These are phyloP conservation scores for Uronychia setigera DNA, from an alignment of 73 alveolate species.

Conservation along the genomic window DNA sequence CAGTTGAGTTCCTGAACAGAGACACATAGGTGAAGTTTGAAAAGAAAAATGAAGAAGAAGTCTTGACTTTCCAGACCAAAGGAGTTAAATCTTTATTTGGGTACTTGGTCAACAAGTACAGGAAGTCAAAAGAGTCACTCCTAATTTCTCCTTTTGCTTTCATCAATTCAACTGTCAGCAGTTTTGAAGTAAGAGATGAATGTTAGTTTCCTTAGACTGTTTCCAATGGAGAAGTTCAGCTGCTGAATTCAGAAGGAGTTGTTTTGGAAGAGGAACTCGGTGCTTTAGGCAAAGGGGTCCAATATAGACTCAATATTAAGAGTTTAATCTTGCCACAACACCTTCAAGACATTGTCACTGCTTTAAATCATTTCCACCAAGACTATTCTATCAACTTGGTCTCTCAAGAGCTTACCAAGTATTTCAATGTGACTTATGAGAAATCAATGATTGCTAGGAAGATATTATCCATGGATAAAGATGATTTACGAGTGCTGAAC, in stretches of 20 bases:
- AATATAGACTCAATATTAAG: not conserved
- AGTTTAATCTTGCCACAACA: not conserved
- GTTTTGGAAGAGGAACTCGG: no score
- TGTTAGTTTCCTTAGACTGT: not conserved
- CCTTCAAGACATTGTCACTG: not conserved
- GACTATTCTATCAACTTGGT: not conserved
- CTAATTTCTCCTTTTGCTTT: not conserved
- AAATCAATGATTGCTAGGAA: no score
- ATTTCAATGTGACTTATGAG: not conserved
- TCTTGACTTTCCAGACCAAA: not conserved
- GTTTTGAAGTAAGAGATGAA: not conserved
- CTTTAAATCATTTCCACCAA: not conserved
- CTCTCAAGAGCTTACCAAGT: not conserved
- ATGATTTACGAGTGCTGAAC: no score
- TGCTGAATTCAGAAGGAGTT: no score
- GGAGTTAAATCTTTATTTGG: not conserved
- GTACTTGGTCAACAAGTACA: not conserved
- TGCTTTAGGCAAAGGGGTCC: slow-evolving; percentile 1
- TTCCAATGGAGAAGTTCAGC: not conserved
- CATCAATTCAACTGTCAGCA: not conserved
- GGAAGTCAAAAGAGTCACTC: not conserved
- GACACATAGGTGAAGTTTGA: not conserved
- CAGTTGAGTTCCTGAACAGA: not conserved
- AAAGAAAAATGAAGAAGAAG: not conserved
- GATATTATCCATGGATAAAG: no score